phyloP scores from a whole-genome alignment of 1,284 basidiomycete species.

The Crocinoboletus sp. region DNA sequence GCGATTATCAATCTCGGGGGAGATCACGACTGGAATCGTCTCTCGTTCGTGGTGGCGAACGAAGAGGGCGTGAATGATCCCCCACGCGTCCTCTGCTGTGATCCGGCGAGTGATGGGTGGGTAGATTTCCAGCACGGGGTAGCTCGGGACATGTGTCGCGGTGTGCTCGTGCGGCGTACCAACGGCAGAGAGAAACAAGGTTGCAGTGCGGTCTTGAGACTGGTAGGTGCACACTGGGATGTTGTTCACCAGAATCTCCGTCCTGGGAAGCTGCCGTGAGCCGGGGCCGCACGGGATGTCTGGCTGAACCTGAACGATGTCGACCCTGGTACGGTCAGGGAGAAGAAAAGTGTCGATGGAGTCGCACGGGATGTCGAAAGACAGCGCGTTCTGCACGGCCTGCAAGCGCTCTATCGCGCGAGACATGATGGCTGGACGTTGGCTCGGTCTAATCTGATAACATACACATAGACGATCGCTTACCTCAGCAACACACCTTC shows the following conservation, averaged over 20 bases:
- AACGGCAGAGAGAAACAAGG: conserved; percentile 29
- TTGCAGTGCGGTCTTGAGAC: conserved; percentile 5
- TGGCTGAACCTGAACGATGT: background rate
- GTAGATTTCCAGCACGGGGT: conserved; percentile 28
- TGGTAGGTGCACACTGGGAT: conserved; percentile 13
- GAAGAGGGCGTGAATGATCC: conserved; percentile 29
- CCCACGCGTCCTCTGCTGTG: conserved; percentile 30
- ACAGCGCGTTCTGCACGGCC: conserved; percentile 13
- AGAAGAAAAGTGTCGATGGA: conserved; percentile 9
- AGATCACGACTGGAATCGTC: conserved; percentile 30
- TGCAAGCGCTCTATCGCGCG: conserved; percentile 6
- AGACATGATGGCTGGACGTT: conserved; percentile 6
- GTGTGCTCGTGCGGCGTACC: conserved; percentile 30
- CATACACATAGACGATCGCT: background rate
- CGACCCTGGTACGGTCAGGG: conserved; percentile 16
- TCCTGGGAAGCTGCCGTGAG: no score
- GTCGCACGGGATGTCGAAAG: background rate
- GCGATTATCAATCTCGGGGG: conserved; percentile 9
- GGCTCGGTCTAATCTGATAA: conserved; percentile 23
- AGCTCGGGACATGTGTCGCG: conserved; percentile 31
- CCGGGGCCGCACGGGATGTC: background rate
- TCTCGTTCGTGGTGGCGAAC: conserved; percentile 28
- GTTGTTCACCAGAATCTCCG: conserved; percentile 10
- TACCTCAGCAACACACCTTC: conserved; percentile 13
- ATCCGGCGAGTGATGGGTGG: conserved; percentile 5